These are phyloP conservation scores for Oxalis stricta DNA, from an alignment of 441 rosid genomes.

Conservation along the genomic window DNA sequence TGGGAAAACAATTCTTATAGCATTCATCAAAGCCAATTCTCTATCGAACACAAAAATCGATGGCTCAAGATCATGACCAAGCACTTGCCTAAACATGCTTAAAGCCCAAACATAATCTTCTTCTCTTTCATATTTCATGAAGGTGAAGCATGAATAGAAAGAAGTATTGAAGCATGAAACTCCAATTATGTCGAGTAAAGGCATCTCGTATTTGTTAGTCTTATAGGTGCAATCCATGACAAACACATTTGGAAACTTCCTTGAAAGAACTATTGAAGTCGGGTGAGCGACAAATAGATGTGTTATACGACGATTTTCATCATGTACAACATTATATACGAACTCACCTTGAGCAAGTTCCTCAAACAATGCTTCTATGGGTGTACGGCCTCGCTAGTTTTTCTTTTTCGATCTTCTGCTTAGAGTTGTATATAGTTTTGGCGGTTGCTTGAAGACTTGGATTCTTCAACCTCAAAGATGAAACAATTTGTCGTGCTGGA, in stretches of 20 bases:
- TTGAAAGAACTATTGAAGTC: neutral
- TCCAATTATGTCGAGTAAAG: too few relatives aligned
- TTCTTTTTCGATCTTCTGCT: neutral
- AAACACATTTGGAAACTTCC: neutral
- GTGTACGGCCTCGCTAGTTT: neutral
- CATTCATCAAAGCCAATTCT: neutral
- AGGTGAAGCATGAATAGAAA: conserved; percentile 1
- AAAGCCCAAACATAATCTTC: conserved; percentile 1
- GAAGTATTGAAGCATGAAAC: neutral
- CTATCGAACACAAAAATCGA: neutral
- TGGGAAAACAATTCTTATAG: neutral
- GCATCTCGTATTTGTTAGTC: neutral
- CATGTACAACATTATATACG: neutral
- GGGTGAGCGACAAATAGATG: neutral
- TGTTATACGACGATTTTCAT: neutral
- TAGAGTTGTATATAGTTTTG: neutral
- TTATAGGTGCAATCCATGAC: too few relatives aligned
- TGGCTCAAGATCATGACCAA: neutral
- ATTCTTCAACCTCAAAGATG: neutral
- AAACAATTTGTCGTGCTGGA: neutral
- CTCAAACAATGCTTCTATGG: neutral
- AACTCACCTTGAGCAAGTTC: neutral
- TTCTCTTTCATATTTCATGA: neutral
- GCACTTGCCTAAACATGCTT: neutral
- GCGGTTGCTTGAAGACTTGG: neutral